Evolutionary conservation across 257 asterid species (phyloP), one percentile per base, ranked within the genome.

Genomic region (Solanum medicagineum): DNA sequence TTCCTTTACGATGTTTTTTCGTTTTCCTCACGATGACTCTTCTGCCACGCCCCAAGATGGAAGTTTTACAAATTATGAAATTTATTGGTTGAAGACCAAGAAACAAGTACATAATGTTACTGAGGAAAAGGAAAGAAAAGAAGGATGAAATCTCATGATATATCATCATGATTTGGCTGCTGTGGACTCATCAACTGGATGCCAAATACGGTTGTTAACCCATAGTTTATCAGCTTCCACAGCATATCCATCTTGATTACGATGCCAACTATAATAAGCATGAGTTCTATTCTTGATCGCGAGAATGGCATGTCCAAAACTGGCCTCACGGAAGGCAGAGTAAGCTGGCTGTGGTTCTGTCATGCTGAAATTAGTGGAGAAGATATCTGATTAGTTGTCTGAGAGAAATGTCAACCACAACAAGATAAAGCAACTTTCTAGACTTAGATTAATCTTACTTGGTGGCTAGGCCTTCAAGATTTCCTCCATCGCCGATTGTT

Each of bases 281-380:
- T 95, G 98, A 1, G 97, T 95, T 24, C 95, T 84, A 86, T 95
- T 94, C 94, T 93, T 92, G 54, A 95, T 94, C 13, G 89, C 94
- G 3, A 95, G 85, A 29, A 84, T 89, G 22, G 97, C 99, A 79
- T 95, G 99, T 13, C 99, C 99, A n/a, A 94, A 95, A 90, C 99
- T 95, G 1, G 99, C 97, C 92, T 95, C 99, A 0, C 98, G 89
- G 24, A 86, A 93, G n/a, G 97, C 97, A 3, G 98, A 95, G 90
- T 95, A 95, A 84, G 85, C 86, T 2, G 99, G 99, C 85, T 95
- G 98, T 49, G 99, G 99, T 84, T 94, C 91, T 26, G 97, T 86
- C 97, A 95, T 91, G 89, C 98, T 95, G 94, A 84, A 83, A 89
- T 44, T 10, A 63, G 83, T 55, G 22, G 51, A 75, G 15, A 40